These are phyloP conservation scores for Astrothelium subdiscretum DNA, from an alignment of 495 filamentous ascomycete genomes.

Conservation along the genomic window DNA sequence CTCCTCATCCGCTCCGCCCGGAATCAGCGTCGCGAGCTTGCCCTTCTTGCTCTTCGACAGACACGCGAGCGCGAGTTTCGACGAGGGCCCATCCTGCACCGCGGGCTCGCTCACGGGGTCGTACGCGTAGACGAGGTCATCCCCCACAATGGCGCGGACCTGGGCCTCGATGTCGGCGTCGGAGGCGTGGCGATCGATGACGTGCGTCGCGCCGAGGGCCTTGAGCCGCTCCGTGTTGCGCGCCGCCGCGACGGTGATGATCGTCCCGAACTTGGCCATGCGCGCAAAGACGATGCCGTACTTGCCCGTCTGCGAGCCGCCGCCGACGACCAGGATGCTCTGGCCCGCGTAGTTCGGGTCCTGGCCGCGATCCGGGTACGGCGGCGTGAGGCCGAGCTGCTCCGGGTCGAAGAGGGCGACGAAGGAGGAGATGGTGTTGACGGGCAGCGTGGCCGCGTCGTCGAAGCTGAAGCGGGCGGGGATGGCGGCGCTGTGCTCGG, in stretches of 20 bases:
- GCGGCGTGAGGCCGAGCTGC: conserved; percentile 15
- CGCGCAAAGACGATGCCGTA: conserved; percentile 11
- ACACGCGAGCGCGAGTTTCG: conserved; percentile 17
- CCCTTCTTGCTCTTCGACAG: conserved; percentile 24
- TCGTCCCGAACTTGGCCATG: conserved; percentile 20
- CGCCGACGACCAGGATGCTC: conserved; percentile 25
- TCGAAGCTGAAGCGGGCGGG: conserved; percentile 19
- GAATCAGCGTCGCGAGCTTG: conserved; percentile 19
- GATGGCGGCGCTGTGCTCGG: conserved; percentile 12
- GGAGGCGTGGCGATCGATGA: conserved; percentile 16
- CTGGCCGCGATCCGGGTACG: conserved; percentile 5
- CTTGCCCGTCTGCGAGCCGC: conserved; percentile 16
- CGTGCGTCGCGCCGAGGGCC: conserved; percentile 16
- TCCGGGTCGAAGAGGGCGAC: conserved; percentile 23
- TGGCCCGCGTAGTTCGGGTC: conserved; percentile 18
- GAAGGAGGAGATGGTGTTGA: conserved; percentile 17
- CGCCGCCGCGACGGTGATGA: conserved; percentile 21
- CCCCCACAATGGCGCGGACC: conserved; percentile 23
- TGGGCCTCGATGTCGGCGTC: conserved; percentile 16
- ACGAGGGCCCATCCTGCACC: conserved; percentile 1
- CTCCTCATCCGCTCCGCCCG: conserved; percentile 13
- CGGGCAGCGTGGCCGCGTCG: conserved; percentile 23
- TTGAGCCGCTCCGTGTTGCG: conserved; percentile 11
- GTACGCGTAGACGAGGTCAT: conserved; percentile 26
- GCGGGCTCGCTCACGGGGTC: conserved; percentile 19